phyloP scores from a whole-genome alignment of 768 basidiomycete species.

The Calvatia gigantea region DNA sequence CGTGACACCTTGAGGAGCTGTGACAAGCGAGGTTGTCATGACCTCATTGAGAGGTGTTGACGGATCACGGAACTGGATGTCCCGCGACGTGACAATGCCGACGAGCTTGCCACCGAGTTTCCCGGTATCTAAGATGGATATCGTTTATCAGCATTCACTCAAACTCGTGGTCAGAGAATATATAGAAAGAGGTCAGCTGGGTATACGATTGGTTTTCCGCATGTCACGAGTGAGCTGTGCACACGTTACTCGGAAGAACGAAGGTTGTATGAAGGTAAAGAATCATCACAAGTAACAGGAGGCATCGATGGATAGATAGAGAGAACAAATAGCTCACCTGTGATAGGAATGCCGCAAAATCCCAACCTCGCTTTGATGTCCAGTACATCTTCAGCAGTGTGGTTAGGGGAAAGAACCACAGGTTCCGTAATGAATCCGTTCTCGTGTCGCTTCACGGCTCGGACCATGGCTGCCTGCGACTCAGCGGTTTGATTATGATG shows the following conservation, averaged over 20 bases:
- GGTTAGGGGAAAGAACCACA: constrained; percentile 76
- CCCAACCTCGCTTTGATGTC: constrained; percentile 90
- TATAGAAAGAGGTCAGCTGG: constrained; percentile 31
- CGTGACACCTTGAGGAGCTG: constrained; percentile 85
- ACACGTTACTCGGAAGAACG: constrained; percentile 86
- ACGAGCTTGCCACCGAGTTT: constrained; percentile 86
- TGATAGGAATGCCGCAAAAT: constrained; percentile 97
- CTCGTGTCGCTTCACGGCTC: constrained; percentile 96
- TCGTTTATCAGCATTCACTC: neutral
- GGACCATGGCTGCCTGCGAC: constrained; percentile 94
- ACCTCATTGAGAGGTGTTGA: constrained; percentile 67
- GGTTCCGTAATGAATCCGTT: constrained; percentile 99
- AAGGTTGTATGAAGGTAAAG: constrained; percentile 61
- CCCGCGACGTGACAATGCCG: constrained; percentile 95
- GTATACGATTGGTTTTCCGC: constrained; percentile 49
- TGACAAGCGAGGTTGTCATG: constrained; percentile 89
- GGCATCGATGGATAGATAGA: neutral
- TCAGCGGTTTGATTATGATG: constrained; percentile 90
- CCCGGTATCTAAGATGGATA: constrained; percentile 64
- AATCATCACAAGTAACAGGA: constrained; percentile 38
- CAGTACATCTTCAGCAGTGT: constrained; percentile 83
- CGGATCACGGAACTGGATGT: constrained; percentile 86
- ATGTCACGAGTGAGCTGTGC: constrained; percentile 61
- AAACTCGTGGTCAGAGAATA: neutral
- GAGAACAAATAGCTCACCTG: constrained; percentile 58